Conservation (phyloP, 805 yeast genomes). For the Kregervanrija fluxuum region DNA sequence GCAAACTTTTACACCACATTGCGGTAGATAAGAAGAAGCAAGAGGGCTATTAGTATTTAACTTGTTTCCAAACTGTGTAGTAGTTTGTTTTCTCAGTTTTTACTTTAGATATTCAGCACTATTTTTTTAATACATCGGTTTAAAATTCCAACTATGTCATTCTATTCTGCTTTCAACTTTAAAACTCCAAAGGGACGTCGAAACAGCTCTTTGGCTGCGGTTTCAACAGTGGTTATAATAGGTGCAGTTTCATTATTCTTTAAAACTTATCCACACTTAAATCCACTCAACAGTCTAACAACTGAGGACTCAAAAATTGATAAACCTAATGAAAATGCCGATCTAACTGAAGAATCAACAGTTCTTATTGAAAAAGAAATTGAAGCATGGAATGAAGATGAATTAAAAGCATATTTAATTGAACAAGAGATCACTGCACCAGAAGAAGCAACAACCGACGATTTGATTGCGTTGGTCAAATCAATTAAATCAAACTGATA, state of each 20-base stretch:
- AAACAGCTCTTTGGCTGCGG: slow-evolving; percentile 31
- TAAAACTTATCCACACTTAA: slow-evolving; percentile 44
- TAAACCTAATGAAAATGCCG: slow-evolving; percentile 14
- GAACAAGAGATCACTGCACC: slow-evolving; percentile 38
- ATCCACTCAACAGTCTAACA: slow-evolving; percentile 9
- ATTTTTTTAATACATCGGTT: too few species aligned
- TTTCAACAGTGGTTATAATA: slow-evolving; percentile 34
- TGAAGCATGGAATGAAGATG: slow-evolving; percentile 28
- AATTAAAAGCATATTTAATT: slow-evolving; percentile 24
- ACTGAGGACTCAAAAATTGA: slow-evolving; percentile 1
- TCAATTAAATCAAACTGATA: neutral
- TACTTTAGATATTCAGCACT: too few species aligned
- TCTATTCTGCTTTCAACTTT: too few species aligned
- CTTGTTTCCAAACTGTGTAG: too few species aligned
- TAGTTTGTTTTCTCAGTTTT: too few species aligned
- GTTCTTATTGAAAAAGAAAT: slow-evolving; percentile 2
- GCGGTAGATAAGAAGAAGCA: too few species aligned
- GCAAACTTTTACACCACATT: too few species aligned
- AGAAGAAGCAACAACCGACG: slow-evolving; percentile 32
- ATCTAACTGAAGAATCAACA: slow-evolving; percentile 17
- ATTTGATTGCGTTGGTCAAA: slow-evolving; percentile 11
- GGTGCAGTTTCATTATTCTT: slow-evolving; percentile 37
- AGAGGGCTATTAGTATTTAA: too few species aligned
- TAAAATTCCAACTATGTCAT: too few species aligned
- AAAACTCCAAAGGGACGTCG: slow-evolving; percentile 11